A percentile compares a stretch with the other conserved stretches of the same genome.
phyloP scores from a whole-genome alignment of 768 basidiomycete genomes.

The Tubosaeta sp. region DNA sequence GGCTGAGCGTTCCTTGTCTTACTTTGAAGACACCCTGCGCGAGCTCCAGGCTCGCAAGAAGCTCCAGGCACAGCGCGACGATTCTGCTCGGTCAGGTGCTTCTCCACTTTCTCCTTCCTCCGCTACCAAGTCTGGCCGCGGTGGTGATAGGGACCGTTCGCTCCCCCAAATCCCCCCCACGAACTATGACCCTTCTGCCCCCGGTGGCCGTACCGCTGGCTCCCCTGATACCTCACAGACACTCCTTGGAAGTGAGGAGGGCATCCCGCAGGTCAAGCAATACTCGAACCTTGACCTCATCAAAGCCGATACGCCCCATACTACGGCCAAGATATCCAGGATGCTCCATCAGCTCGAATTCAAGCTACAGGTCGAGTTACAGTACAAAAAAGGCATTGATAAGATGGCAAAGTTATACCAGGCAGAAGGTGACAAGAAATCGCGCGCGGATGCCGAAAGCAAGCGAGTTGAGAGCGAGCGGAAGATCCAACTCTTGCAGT shows the following conservation, averaged over 20 bases:
- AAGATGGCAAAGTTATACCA: slow-evolving; percentile 98
- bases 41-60: slow-evolving; percentile 78
- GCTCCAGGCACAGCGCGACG: slow-evolving; percentile 51
- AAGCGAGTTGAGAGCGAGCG: slow-evolving; percentile 94
- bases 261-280: slow-evolving; percentile 51
- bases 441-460: slow-evolving; percentile 86
- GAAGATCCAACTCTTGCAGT: slow-evolving; percentile 90
- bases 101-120: slow-evolving; percentile 28
- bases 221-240: slow-evolving; percentile 39
- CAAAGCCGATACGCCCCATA: slow-evolving; percentile 95
- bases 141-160: slow-evolving; percentile 29
- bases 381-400: slow-evolving; percentile 97
- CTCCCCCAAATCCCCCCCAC: slow-evolving; percentile 50
- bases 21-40: slow-evolving; percentile 82
- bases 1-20: slow-evolving; percentile 75
- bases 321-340: slow-evolving; percentile 91
- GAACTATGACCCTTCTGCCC: slow-evolving; percentile 38
- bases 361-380: slow-evolving; percentile 96
- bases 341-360: slow-evolving; percentile 99
- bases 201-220: slow-evolving; percentile 32
- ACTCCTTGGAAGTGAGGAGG: slow-evolving; percentile 37
- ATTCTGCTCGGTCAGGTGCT: slow-evolving; percentile 52
- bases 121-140: slow-evolving; percentile 12
- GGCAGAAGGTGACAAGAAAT: slow-evolving; percentile 96
- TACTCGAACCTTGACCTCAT: slow-evolving; percentile 90